phyloP scores from a whole-genome alignment of 2,329 filamentous ascomycete species.

The Shiraia bambusicola region DNA sequence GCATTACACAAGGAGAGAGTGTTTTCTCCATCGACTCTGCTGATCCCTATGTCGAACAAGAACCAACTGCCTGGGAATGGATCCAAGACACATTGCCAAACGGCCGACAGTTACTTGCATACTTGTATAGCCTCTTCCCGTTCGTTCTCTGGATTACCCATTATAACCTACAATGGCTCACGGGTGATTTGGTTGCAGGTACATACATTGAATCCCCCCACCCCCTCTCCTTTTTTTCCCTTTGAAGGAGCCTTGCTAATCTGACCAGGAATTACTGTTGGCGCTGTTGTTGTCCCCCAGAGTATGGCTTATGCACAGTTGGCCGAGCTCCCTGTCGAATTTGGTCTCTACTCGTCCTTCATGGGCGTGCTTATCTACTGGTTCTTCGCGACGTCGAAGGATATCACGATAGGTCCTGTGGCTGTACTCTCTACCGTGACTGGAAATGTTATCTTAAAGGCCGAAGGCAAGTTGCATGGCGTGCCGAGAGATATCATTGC shows the following conservation, averaged over 20 bases:
- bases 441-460: conserved; percentile 72
- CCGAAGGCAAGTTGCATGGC: conserved; percentile 51
- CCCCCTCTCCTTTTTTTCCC: no score
- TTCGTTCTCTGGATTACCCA: conserved; percentile 84
- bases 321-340: conserved; percentile 75
- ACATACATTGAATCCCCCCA: conserved; percentile 34
- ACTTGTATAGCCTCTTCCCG: conserved; percentile 75
- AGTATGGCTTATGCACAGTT: conserved; percentile 93
- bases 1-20: conserved; percentile 75
- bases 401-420: conserved; percentile 96
- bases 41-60: conserved; percentile 78
- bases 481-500: conserved; percentile 48
- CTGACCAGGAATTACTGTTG: conserved; percentile 64
- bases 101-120: conserved; percentile 56
- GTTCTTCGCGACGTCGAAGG: conserved; percentile 98
- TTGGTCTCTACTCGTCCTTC: conserved; percentile 91
- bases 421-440: conserved; percentile 92
- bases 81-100: conserved; percentile 65
- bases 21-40: conserved; percentile 71
- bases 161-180: conserved; percentile 88
- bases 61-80: conserved; percentile 75
- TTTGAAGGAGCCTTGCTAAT: conserved; percentile 6
- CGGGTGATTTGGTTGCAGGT: conserved; percentile 88
- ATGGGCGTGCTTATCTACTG: conserved; percentile 95
- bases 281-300: conserved; percentile 83